These are phyloP conservation scores for Salix dunnii DNA, from an alignment of 345 rosid species.

Conservation along the genomic window DNA sequence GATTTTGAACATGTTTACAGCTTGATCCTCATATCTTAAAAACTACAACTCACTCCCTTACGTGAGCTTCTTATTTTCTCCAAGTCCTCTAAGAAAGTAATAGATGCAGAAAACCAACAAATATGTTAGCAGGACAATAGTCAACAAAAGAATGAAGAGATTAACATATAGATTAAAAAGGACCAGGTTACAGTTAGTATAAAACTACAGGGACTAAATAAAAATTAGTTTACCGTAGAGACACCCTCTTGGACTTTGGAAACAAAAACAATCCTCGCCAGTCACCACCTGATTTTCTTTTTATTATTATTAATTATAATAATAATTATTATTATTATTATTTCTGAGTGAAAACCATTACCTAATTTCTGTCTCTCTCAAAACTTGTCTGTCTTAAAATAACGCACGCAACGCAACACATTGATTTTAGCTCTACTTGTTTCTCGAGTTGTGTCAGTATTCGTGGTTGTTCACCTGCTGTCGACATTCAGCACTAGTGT, in stretches of 20 bases:
- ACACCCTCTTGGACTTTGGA: background rate
- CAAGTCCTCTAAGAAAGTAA: no score
- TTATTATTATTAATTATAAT: no score
- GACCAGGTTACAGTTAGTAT: background rate
- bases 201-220: background rate
- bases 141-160: background rate
- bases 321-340: no score
- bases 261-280: background rate
- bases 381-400: background rate
- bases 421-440: slow-evolving; percentile 10
- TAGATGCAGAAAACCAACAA: background rate
- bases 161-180: background rate
- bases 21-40: background rate
- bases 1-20: background rate
- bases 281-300: background rate
- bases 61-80: background rate
- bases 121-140: background rate
- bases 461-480: slow-evolving; percentile 41
- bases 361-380: background rate
- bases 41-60: background rate
- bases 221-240: background rate
- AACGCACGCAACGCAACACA: background rate
- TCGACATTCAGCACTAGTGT: background rate
- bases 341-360: background rate
- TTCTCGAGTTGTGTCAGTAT: slow-evolving; percentile 18